Conservation (phyloP, 352 stramenopile genomes). For the Phytophthora podocarpi region DNA sequence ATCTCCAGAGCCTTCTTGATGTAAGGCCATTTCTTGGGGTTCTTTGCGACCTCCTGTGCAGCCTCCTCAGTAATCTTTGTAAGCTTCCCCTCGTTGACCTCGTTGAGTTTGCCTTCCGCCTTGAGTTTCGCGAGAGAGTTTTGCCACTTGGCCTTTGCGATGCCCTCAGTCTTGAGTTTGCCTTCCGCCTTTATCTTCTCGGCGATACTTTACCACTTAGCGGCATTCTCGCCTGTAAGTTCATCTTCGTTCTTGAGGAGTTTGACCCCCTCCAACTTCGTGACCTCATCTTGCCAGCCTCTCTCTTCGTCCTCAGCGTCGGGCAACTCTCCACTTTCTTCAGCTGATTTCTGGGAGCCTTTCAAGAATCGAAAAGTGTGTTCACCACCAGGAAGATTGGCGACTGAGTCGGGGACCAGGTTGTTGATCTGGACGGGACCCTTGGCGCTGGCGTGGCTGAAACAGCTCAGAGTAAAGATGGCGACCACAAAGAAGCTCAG, state of each 20-base stretch:
- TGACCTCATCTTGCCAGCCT: neutral
- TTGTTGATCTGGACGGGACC: too few species aligned
- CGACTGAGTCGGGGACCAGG: too few species aligned
- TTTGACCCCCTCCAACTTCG: neutral
- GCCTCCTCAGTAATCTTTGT: conserved; percentile 12
- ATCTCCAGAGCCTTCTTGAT: conserved; percentile 15
- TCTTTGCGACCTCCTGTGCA: neutral
- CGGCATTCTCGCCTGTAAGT: neutral
- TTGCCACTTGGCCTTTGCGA: conserved; percentile 3
- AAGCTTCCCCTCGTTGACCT: neutral
- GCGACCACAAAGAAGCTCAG: too few species aligned
- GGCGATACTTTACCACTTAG: conserved; percentile 3
- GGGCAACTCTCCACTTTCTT: neutral
- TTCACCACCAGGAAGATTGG: too few species aligned
- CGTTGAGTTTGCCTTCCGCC: conserved; percentile 1
- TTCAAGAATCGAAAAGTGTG: neutral
- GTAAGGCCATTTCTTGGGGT: conserved; percentile 22
- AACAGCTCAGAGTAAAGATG: too few species aligned
- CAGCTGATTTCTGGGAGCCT: neutral
- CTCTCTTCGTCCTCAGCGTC: neutral
- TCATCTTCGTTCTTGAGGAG: neutral
- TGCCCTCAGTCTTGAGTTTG: neutral
- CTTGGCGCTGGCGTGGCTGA: too few species aligned
- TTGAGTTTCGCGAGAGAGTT: conserved; percentile 4
- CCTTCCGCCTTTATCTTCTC: neutral